Base-by-base conservation (phyloP, 208 protist genomes). In the Plasmodiophora brassicae region DNA sequence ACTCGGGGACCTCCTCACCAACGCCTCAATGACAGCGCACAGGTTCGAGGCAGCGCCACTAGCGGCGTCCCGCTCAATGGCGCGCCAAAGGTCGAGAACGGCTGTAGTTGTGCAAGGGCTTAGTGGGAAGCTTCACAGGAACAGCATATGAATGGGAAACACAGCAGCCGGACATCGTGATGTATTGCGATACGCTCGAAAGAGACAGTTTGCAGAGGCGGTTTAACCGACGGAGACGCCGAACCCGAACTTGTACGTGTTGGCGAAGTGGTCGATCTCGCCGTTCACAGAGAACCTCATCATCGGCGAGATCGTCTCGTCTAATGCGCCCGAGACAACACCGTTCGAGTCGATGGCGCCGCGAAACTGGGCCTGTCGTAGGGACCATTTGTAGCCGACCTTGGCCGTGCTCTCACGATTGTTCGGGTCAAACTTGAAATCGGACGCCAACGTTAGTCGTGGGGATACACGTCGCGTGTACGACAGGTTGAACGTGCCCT, bases 391-490 rank as follows among this genome's bases (percentile, higher is more conserved):
- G 14, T 32, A 78, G 10, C 65, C 65, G n/a, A 78, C 65, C 65
- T 78, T 78, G n/a, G 65, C 65, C 14, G 5, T 78, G 41, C 32
- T 44, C n/a, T 78, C 65, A 14, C 65, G 5, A 5, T 5, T 78
- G 41, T 78, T 78, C 32, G 65, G 65, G n/a, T 78, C 65, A 38
- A 78, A 78, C 41, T 78, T 78, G 65, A 78, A 78, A 14, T 78
- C 65, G 41, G 14, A 38, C 14, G 65, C 65, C 65, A 78, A 32
- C n/a, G 65, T 78, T 32, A 78, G n/a, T 5, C 65, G 5, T 44
- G 65, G 65, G 5, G 65, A 78, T n/a, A 78, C 65, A 8, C 65
- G 65, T n/a, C n/a, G 65, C 32, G 65, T 38, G n/a, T 78, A 78
- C 20, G 65, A 78, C 10, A 78, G 14, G 14, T 78, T n/a, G n/a